Evolutionary conservation across 345 rosid species (phyloP).

Genomic region (Eucalyptus guilfoylei): DNA sequence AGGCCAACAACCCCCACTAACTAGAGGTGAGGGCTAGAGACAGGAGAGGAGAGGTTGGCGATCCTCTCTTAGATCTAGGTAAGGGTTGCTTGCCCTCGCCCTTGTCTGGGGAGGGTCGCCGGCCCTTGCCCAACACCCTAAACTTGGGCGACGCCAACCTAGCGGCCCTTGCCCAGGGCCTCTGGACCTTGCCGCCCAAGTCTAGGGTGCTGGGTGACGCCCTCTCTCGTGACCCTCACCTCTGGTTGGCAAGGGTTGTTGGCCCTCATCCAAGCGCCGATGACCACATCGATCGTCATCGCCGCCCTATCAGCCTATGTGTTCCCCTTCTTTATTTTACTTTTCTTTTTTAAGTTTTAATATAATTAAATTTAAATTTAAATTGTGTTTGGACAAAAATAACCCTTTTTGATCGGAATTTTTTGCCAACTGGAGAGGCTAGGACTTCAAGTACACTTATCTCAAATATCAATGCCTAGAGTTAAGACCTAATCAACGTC

Average conservation of each 20-base stretch:
- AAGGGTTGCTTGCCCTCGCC: too few species aligned
- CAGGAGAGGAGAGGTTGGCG: fast-evolving
- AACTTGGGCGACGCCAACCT: too few species aligned
- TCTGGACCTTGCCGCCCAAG: fast-evolving
- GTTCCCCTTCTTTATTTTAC: too few species aligned
- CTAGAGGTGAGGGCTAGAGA: too few species aligned
- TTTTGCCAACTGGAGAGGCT: fast-evolving
- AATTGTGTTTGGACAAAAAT: too few species aligned
- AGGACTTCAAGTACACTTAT: too few species aligned
- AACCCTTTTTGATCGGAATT: fast-evolving
- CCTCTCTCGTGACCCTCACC: fast-evolving
- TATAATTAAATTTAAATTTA: too few species aligned
- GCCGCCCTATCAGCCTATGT: fast-evolving
- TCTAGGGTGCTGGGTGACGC: fast-evolving
- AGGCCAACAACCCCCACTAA: fast-evolving
- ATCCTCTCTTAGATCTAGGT: too few species aligned
- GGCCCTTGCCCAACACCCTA: fast-evolving
- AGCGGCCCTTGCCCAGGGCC: fast-evolving
- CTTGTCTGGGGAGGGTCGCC: fast-evolving
- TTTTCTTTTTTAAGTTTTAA: too few species aligned
- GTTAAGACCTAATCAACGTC: fast-evolving
- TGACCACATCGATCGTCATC: fast-evolving
- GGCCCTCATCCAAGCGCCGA: fast-evolving
- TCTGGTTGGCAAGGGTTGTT: too few species aligned
- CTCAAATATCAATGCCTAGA: too few species aligned